phyloP scores from a whole-genome alignment of 108 stramenopile species.

The Licmophora abbreviata region DNA sequence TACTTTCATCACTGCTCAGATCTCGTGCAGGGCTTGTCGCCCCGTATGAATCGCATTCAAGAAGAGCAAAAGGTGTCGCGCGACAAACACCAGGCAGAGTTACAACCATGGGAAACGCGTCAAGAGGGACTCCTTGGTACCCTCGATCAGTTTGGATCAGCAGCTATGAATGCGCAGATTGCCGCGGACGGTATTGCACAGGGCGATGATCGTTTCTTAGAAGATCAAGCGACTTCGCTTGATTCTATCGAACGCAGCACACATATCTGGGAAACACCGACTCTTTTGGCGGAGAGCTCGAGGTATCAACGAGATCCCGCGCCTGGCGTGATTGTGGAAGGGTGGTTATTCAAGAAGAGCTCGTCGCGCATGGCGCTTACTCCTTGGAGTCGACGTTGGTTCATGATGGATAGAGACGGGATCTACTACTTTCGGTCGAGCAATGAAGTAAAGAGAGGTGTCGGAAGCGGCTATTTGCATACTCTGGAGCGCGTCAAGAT shows the following conservation, averaged over 20 bases:
- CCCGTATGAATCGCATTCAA: constrained; percentile 52
- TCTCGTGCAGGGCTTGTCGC: constrained; percentile 49
- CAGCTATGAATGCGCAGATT: constrained; percentile 34
- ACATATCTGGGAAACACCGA: constrained; percentile 65
- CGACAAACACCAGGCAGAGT: constrained; percentile 37
- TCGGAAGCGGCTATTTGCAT: constrained; percentile 14
- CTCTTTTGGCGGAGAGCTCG: constrained; percentile 49
- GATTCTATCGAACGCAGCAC: constrained; percentile 69
- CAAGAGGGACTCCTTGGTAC: constrained; percentile 46
- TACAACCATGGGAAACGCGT: constrained; percentile 59
- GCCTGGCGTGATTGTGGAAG: constrained; percentile 71
- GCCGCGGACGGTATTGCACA: constrained; percentile 48
- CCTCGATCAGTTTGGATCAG: constrained; percentile 40
- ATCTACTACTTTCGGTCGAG: constrained; percentile 68
- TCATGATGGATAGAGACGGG: constrained; percentile 74
- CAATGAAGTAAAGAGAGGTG: constrained; percentile 33
- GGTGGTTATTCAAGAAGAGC: constrained; percentile 84
- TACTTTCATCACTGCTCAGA: constrained; percentile 73
- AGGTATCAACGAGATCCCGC: constrained; percentile 70
- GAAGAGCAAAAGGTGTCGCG: constrained; percentile 48
- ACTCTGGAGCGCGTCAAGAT: constrained; percentile 73
- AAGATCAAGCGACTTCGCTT: constrained; percentile 43
- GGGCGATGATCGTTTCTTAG: constrained; percentile 42
- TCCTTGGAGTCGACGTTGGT: constrained; percentile 79
- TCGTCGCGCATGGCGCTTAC: constrained; percentile 51